Percentiles rank a stretch among this genome's conserved stretches.
Conservation (phyloP, 208 protist genomes). For the Leishmania gerbilli region DNA sequence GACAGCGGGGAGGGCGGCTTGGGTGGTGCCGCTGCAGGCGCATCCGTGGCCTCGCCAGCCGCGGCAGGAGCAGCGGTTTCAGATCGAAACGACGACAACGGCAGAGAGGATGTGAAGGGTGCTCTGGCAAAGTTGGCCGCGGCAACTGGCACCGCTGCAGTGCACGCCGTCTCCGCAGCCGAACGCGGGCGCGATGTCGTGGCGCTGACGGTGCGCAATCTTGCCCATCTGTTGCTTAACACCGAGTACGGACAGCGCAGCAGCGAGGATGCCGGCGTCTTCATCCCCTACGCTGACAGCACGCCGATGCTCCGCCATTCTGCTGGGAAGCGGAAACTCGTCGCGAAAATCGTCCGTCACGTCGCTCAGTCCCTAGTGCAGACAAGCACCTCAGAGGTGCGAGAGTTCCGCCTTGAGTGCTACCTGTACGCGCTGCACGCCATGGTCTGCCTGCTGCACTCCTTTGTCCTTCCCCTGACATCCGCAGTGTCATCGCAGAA, state of each 20-base stretch:
- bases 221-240: constrained; percentile 56
- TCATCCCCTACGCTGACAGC: not conserved
- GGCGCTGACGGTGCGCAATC: constrained; percentile 55
- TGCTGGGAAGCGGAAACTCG: constrained; percentile 21
- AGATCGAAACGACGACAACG: not conserved
- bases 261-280: constrained; percentile 13
- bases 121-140: not conserved
- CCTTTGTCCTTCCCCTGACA: constrained; percentile 54
- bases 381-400: not conserved
- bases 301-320: constrained; percentile 28
- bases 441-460: constrained; percentile 69
- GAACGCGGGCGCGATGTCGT: constrained; percentile 46
- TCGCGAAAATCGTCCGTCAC: constrained; percentile 13
- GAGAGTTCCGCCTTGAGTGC: constrained; percentile 41
- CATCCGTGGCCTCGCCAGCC: not conserved
- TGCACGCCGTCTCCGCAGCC: constrained; percentile 17
- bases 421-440: constrained; percentile 66
- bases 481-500: not conserved
- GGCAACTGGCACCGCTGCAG: not conserved
- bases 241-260: constrained; percentile 48
- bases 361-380: constrained; percentile 27
- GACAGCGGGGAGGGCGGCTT: constrained; percentile 1
- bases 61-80: not conserved
- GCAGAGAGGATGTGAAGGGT: not conserved
- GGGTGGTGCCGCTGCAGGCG: constrained; percentile 13